Evolutionary conservation across 139 green algal genomes (phyloP), one percentile per base, ranked within the genome.

Genomic region (Pseudopediastrum boryanum): DNA sequence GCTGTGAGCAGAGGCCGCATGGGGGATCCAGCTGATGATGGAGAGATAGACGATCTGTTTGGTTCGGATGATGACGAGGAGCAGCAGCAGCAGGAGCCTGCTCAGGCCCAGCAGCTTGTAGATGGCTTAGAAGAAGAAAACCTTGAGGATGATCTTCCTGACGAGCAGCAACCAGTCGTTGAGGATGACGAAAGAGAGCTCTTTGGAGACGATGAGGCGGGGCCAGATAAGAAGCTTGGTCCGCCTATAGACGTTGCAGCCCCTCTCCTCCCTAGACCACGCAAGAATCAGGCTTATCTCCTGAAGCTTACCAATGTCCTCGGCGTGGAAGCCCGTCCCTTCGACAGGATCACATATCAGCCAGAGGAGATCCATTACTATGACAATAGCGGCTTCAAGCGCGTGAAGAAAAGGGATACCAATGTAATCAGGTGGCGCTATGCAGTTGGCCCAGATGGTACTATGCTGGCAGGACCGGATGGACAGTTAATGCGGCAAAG

Each of bases 291-390:
- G 19, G 52, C 88, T 9, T 41, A 76, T 23, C 78, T 90, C 35
- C 67, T 93, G 12, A 84, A 87, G 58, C 80, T 90, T 25, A 84
- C 88, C 41, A 94, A 93, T 69, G 85, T 96, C 0, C 43, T 96
- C 33, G 69, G 79, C 5, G 79, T 97, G 0, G 85, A 97, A 44
- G 46, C 84, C 0, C 48, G 61, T 27, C 85, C 92, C 0, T 97
- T 92, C 36, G 84, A 94, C 35, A 80, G 87, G 16, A 77, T 75
- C 5, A 93, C 87, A 0, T 92, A 85, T 63, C 77, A 91, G 23
- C 29, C 23, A 3, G 82, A 87, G 50, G 69, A 86, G n/a, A n/a
- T n/a, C n/a, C n/a, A n/a, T n/a, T 86, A 83, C 35, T 27, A 75
- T 0, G 88, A 94, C 52, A 86, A 91, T 10, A 71, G 33, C 19